phyloP scores from a whole-genome alignment of 2,329 filamentous ascomycete genomes.

The Blastomyces emzantsi region DNA sequence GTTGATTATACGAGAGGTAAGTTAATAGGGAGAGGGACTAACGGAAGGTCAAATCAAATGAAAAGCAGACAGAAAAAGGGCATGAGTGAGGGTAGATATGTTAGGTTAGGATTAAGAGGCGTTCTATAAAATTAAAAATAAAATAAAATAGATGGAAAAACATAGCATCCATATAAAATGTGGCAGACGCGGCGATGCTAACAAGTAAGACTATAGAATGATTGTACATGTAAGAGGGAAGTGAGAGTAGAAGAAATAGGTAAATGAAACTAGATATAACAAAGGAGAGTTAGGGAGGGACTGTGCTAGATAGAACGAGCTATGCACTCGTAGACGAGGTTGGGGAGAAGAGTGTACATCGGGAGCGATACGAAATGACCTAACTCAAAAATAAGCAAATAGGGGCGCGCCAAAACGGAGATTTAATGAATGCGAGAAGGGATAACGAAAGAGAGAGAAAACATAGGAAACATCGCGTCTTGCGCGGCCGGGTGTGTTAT shows the following conservation, averaged over 20 bases:
- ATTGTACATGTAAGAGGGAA: background rate
- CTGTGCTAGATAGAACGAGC: background rate
- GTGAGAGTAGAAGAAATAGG: background rate
- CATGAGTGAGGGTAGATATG: background rate
- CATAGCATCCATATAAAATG: background rate
- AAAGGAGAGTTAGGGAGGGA: background rate
- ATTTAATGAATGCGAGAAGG: background rate
- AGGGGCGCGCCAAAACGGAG: background rate
- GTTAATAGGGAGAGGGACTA: background rate
- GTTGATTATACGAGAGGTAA: background rate
- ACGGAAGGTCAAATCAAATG: too few species aligned
- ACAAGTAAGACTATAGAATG: background rate
- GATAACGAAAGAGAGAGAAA: background rate
- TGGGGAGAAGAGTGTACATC: background rate
- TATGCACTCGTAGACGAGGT: background rate
- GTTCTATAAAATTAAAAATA: background rate
- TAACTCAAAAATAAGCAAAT: background rate
- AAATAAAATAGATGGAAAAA: background rate
- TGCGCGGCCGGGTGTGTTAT: constrained; percentile 5
- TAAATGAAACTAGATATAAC: background rate
- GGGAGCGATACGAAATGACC: background rate
- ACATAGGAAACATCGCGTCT: constrained; percentile 7
- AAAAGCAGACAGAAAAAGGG: background rate
- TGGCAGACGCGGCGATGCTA: background rate
- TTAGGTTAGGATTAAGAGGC: background rate